Base-by-base conservation (phyloP, 306 rosid genomes). In the Malus sieversii region DNA sequence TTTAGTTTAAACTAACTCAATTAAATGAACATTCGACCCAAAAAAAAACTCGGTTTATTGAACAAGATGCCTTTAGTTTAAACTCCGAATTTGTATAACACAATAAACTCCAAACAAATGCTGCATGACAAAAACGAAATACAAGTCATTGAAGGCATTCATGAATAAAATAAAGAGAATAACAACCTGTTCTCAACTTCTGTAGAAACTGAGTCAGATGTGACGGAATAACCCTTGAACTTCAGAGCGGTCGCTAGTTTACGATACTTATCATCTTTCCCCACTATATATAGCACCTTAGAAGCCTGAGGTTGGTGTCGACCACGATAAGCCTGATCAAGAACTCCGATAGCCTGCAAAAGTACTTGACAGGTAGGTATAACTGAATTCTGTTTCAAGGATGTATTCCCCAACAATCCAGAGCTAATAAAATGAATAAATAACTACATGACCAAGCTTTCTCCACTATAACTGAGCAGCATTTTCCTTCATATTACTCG, bases 291-390 rank as follows among this genome's bases (percentile, higher is more conserved):
- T 57, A 89, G 85, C 82, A 86, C 78, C 52, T 86, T 79, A 70
- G 84, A 78, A 32, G 64, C 87, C 35, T 63, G 73, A 32, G 58
- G 18, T 19, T 18, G 8, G 81, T 40, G 69, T 51, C n/a, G 29
- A 44, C 78, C 78, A 66, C 81, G 79, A 78, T 61, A 46, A 60
- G 77, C 78, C 66, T 68, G 81, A 70, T 84, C 84, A 65, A 90
- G 73, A 82, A 76, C 73, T 74, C 73, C 79, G 59, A 84, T 61
- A 73, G 86, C 80, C 96, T 92, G 86, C 81, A 73, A 75, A 84
- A 78, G 78, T 68, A 35, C 76, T 58, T 58, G 52, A 57, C 30
- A 53, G 55, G 55, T 15, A 35, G 70, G 62, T 30, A 53, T n/a
- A 66, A 58, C 78, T 70, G 68, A 51, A 30, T 15, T 27, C 13